phyloP scores from a whole-genome alignment of 176 grass and related monocot species.

The Phyllostachys edulis region DNA sequence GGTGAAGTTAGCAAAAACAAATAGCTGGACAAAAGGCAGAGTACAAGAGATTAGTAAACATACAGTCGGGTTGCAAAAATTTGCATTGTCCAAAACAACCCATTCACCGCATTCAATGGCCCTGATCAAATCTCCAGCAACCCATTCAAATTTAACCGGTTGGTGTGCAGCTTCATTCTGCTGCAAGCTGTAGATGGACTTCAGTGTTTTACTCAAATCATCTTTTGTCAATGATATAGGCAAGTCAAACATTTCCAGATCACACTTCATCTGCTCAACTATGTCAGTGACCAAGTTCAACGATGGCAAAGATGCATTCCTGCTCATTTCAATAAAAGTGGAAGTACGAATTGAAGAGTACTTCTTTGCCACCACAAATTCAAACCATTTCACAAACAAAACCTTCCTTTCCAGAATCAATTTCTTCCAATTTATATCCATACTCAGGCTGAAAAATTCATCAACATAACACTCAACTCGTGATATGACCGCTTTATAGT shows the following conservation, averaged over 20 bases:
- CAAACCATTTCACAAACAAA: constrained; percentile 85
- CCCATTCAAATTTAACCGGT: constrained; percentile 86
- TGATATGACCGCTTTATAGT: constrained; percentile 65
- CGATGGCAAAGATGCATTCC: constrained; percentile 42
- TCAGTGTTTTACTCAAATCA: constrained; percentile 57
- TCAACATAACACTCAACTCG: constrained; percentile 69
- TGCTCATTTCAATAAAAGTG: constrained; percentile 45
- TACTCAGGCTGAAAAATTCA: constrained; percentile 74
- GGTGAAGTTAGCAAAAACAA: constrained; percentile 32
- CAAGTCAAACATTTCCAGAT: constrained; percentile 55
- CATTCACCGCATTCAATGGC: constrained; percentile 85
- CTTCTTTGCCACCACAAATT: constrained; percentile 64
- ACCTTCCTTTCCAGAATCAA: constrained; percentile 56
- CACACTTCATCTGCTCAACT: constrained; percentile 67
- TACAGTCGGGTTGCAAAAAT: constrained; percentile 96
- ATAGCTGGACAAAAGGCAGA: constrained; percentile 12
- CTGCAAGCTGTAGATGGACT: constrained; percentile 56
- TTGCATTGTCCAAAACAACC: constrained; percentile 94
- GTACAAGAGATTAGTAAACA: constrained; percentile 24
- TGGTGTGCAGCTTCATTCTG: constrained; percentile 51
- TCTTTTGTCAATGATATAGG: constrained; percentile 56
- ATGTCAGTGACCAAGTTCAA: constrained; percentile 62
- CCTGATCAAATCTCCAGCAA: constrained; percentile 74
- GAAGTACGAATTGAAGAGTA: constrained; percentile 37
- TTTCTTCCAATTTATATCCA: constrained; percentile 50